Percentiles rank a stretch among this genome's conserved stretches.
phyloP scores from a whole-genome alignment of 768 basidiomycete genomes.

The Phylloporus arenicola region DNA sequence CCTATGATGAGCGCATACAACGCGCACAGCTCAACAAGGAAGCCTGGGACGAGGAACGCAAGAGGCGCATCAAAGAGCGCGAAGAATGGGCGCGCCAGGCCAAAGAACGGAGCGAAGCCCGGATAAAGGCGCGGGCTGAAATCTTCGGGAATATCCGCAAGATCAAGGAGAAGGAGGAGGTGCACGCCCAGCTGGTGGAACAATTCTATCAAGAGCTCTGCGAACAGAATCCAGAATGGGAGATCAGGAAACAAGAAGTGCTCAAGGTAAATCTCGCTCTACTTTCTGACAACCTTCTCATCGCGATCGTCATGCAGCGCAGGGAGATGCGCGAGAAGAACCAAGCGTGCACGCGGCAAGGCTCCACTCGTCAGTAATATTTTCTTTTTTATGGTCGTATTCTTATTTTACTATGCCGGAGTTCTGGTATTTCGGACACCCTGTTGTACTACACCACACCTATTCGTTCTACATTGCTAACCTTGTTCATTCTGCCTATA shows the following conservation, averaged over 20 bases:
- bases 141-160: slow-evolving; percentile 34
- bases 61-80: slow-evolving; percentile 43
- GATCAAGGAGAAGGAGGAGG: slow-evolving; percentile 38
- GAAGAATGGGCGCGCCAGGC: slow-evolving; percentile 50
- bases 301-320: slow-evolving; percentile 15
- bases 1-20: slow-evolving; percentile 43
- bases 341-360: slow-evolving; percentile 18
- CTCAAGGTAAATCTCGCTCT: slow-evolving; percentile 38
- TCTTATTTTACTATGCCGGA: slow-evolving; percentile 22
- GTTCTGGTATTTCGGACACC: slow-evolving; percentile 12
- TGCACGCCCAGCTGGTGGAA: slow-evolving; percentile 41
- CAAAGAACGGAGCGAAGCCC: slow-evolving; percentile 44
- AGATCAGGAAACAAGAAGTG: slow-evolving; percentile 46
- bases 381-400: slow-evolving; percentile 28
- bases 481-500: slow-evolving; percentile 1
- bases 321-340: slow-evolving; percentile 25
- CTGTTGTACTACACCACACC: slow-evolving; percentile 25
- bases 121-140: slow-evolving; percentile 40
- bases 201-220: slow-evolving; percentile 53
- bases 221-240: slow-evolving; percentile 57
- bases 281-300: slow-evolving; percentile 5
- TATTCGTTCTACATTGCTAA: slow-evolving; percentile 7
- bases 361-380: slow-evolving; percentile 6
- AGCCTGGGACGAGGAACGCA: slow-evolving; percentile 34
- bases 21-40: slow-evolving; percentile 21